These are phyloP conservation scores for Daldinia caldariorum DNA, from an alignment of 495 filamentous ascomycete genomes.

Conservation along the genomic window DNA sequence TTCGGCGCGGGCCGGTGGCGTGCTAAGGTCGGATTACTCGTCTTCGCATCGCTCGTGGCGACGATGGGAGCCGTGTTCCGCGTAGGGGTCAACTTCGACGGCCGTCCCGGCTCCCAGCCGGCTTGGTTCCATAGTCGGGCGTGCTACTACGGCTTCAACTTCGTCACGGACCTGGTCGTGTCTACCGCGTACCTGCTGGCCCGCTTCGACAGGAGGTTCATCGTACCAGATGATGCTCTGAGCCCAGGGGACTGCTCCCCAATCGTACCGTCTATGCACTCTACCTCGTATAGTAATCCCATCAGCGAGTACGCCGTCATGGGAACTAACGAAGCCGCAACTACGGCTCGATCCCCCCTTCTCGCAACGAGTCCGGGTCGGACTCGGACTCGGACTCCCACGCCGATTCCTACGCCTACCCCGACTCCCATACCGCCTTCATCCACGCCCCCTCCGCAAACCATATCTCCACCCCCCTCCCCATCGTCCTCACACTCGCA, in stretches of 20 bases:
- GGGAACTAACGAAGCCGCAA: slow-evolving; percentile 3
- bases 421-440: neutral
- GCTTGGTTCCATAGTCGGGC: slow-evolving; percentile 74
- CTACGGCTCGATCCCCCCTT: slow-evolving; percentile 7
- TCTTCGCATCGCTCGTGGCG: slow-evolving; percentile 64
- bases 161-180: slow-evolving; percentile 74
- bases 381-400: neutral
- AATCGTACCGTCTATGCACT: slow-evolving; percentile 11
- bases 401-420: neutral
- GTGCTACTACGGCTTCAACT: slow-evolving; percentile 84
- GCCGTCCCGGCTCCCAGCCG: slow-evolving; percentile 63
- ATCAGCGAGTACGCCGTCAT: slow-evolving; percentile 23
- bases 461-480: neutral
- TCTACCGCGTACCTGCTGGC: slow-evolving; percentile 69
- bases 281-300: slow-evolving; percentile 18
- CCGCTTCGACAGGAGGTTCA: slow-evolving; percentile 78
- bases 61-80: slow-evolving; percentile 78
- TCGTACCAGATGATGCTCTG: slow-evolving; percentile 65
- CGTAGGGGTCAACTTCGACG: slow-evolving; percentile 64
- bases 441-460: slow-evolving; percentile 1
- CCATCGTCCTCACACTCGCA: slow-evolving; percentile 8
- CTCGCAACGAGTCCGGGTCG: neutral
- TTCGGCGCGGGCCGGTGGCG: slow-evolving; percentile 76
- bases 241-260: slow-evolving; percentile 53
- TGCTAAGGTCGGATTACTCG: slow-evolving; percentile 71